Base-by-base conservation (phyloP, 352 stramenopile genomes). In the Phytopythium delawarense region DNA sequence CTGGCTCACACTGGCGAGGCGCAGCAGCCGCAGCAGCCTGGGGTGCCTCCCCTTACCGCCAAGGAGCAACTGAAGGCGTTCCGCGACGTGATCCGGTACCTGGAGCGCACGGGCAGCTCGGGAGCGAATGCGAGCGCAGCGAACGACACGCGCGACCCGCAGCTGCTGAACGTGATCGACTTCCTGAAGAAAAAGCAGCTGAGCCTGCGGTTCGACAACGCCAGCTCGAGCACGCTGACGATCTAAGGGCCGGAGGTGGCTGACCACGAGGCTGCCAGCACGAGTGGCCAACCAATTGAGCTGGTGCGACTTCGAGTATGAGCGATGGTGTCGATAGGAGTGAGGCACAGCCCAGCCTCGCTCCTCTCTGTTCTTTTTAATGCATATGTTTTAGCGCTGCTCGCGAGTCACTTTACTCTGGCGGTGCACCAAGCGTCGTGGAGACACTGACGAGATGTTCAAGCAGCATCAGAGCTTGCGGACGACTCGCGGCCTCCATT, bases 121-220 rank as follows among this genome's bases (percentile, higher is more conserved):
- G 40, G 40, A 4, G 25, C 55, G 18, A 52, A 49, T 20, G 32
- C 55, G 18, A 28, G 21, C 6, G 55, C 55, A 5, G 55, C 39
- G 39, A 61, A 50, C 16, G 86, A 93, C 54, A 67, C 75, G 34
- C 78, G 81, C 32, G 84, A 93, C 56, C 78, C 77, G 64, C 80
- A 92, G 63, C 65, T 93, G 53, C 68, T 87, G 42, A 89, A 71
- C 57, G 84, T 95, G 46, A 85, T 95, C 40, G 82, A 93, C 44
- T 91, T 91, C 62, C 70, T 95, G 12, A 95, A 95, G 71, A 95
- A 95, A 73, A 93, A 95, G 66, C 86, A 93, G 69, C 75, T 95
- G 39, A 92, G 79, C 52, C 75, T 95, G 44, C 86, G 86, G 44
- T 91, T 95, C 54, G 85, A 93, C 76, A 92, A 90, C 57, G 86